Evolutionary conservation across 495 filamentous ascomycete genomes (phyloP).

Genomic region (Tuber microsphaerosporum): DNA sequence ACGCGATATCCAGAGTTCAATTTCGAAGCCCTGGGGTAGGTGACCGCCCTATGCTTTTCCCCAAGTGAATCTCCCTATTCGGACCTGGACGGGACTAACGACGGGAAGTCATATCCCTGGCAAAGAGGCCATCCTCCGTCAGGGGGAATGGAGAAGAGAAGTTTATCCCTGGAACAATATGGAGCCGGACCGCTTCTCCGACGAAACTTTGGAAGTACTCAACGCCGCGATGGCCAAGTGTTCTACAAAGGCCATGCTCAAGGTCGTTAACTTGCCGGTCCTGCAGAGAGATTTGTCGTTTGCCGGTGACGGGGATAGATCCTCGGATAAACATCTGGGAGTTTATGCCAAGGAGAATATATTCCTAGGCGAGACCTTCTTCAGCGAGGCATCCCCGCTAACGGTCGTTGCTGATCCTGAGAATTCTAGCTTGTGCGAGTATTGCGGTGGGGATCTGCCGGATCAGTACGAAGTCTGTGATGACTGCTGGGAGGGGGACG

Average conservation of each 20-base stretch:
- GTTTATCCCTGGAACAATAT: constrained; percentile 89
- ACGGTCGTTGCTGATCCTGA: constrained; percentile 51
- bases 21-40: constrained; percentile 23
- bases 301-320: constrained; percentile 16
- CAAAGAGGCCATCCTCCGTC: constrained; percentile 17
- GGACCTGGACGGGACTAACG: background rate
- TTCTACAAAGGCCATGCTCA: constrained; percentile 57
- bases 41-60: background rate
- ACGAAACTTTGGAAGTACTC: constrained; percentile 58
- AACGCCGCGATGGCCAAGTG: constrained; percentile 66
- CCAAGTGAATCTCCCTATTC: background rate
- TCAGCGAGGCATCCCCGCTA: constrained; percentile 69
- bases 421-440: constrained; percentile 40
- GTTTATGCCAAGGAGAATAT: constrained; percentile 83
- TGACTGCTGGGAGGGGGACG: constrained; percentile 37
- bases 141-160: constrained; percentile 72
- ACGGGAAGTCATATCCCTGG: background rate
- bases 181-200: constrained; percentile 75
- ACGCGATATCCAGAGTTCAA: constrained; percentile 32
- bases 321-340: constrained; percentile 61
- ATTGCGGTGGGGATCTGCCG: constrained; percentile 30
- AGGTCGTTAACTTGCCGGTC: constrained; percentile 63
- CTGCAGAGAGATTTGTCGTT: constrained; percentile 49
- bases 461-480: constrained; percentile 54
- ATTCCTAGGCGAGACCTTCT: constrained; percentile 63